Evolutionary conservation across 2,329 filamentous ascomycete species (phyloP).

Genomic region (Mycocentrospora acerina): DNA sequence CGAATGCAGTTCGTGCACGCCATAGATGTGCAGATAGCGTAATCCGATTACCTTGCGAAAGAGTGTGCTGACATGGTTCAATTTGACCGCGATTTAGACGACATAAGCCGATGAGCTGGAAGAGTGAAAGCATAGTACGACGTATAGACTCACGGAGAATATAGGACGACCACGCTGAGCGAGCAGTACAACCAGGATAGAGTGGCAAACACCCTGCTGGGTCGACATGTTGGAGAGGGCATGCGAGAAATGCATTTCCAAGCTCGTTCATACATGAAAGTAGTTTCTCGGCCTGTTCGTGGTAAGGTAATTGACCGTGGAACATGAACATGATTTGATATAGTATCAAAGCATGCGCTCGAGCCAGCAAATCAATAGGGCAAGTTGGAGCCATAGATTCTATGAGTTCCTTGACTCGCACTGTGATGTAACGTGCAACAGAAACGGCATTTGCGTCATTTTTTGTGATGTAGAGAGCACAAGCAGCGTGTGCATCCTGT

Average conservation of each 20-base stretch:
- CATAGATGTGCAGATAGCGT: conserved; percentile 34
- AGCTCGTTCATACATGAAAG: conserved; percentile 19
- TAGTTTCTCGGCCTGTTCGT: conserved; percentile 17
- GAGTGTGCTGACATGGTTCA: conserved; percentile 11
- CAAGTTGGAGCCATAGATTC: conserved; percentile 12
- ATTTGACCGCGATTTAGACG: conserved; percentile 18
- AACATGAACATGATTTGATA: conserved; percentile 34
- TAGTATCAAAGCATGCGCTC: conserved; percentile 30
- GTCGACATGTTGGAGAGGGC: conserved; percentile 17
- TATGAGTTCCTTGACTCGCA: conserved; percentile 49
- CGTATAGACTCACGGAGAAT: conserved; percentile 57
- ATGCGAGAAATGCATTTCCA: conserved; percentile 4
- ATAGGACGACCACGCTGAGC: conserved; percentile 54
- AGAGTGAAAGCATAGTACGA: conserved; percentile 53
- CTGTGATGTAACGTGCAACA: conserved; percentile 53
- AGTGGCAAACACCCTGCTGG: conserved; percentile 35
- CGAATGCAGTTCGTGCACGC: conserved; percentile 30
- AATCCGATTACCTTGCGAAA: conserved; percentile 13
- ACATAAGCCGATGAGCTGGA: conserved; percentile 46
- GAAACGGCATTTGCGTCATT: conserved; percentile 51
- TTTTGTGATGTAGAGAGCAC: conserved; percentile 55
- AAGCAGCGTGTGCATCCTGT: conserved; percentile 57
- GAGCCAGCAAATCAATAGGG: conserved; percentile 26
- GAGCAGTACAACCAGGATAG: conserved; percentile 39
- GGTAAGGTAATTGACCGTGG: conserved; percentile 22